phyloP scores from a whole-genome alignment of 2,329 filamentous ascomycete genomes.

The Mariannaea elegans region DNA sequence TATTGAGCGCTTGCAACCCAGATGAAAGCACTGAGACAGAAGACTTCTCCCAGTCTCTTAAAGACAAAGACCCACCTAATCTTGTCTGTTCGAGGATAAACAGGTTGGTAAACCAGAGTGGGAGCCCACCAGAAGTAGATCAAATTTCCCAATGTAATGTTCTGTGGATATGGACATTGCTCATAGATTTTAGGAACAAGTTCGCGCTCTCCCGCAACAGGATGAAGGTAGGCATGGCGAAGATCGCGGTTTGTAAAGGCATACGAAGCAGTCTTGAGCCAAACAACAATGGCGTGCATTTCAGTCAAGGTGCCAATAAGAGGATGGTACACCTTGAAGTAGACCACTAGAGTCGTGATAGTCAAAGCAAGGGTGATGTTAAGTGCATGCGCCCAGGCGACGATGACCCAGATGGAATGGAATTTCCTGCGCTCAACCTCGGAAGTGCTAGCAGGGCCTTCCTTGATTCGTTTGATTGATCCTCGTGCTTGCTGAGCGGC shows the following conservation, averaged over 20 bases:
- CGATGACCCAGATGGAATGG: constrained; percentile 78
- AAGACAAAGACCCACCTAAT: constrained; percentile 89
- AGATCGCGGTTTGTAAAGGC: constrained; percentile 97
- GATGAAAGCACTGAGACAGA: constrained; percentile 84
- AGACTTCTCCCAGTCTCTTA: constrained; percentile 82
- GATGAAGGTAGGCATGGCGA: constrained; percentile 87
- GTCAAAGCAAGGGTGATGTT: constrained; percentile 85
- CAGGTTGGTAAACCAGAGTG: constrained; percentile 94
- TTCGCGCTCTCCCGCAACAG: constrained; percentile 70
- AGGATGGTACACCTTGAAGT: constrained; percentile 91
- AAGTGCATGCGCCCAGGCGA: constrained; percentile 81
- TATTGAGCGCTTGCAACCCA: constrained; percentile 97
- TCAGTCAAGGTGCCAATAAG: constrained; percentile 92
- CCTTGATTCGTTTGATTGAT: constrained; percentile 64
- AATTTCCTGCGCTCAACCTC: constrained; percentile 73
- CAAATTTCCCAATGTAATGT: constrained; percentile 88
- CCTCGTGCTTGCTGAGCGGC: constrained; percentile 82
- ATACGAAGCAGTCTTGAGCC: constrained; percentile 95
- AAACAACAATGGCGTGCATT: constrained; percentile 92
- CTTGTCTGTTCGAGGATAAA: constrained; percentile 84
- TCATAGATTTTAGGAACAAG: constrained; percentile 84
- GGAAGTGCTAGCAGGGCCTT: constrained; percentile 58
- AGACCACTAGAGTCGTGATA: constrained; percentile 86
- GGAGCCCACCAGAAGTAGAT: constrained; percentile 98
- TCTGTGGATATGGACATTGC: constrained; percentile 85